Evolutionary conservation across 176 grass and related monocot species (phyloP), one percentile per base, ranked within the genome.

Genomic region (Olyra latifolia): DNA sequence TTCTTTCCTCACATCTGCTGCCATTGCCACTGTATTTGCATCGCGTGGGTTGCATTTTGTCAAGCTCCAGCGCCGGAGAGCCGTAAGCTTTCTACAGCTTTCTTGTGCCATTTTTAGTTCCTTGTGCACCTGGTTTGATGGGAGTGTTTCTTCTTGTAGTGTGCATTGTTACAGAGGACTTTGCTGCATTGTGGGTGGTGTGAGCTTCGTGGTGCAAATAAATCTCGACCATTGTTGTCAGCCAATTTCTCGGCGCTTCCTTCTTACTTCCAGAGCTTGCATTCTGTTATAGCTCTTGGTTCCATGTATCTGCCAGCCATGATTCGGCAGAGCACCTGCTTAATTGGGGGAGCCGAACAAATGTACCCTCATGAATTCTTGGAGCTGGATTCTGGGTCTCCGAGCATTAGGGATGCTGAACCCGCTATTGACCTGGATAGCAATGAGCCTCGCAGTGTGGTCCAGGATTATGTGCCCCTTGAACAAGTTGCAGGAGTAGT

Each of bases 181-280:
- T 27, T 69, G 23, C 24, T 45, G 24, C 45, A 62, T 30, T 89
- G 78, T 61, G 95, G 95, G 14, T 76, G 87, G 64, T 98, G 92
- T 66, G 87, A 76, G 63, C 84, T 94, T 71, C 79, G 77, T 70
- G 85, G 59, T 48, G 65, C 63, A 14, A 82, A 43, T 27, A 52
- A 85, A 43, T 88, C 62, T 19, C 82, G 71, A 23, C 89, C 88
- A 0, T 19, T 92, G 47, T 17, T 98, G 11, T 94, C 89, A 13
- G 80, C 91, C 70, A 78, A 90, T 76, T 94, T 94, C 69, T 87
- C 80, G 19, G 86, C 85, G 20, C 83, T 98, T 30, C 89, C 89
- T 20, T 92, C 72, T 15, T 98, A 88, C 66, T 98, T 98, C 41
- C 77, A 83, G 86, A 79, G 74, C 28, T 91, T 98, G 83, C 82